Conservation (phyloP, 2,329 filamentous ascomycete species). For the Drechslerella dactyloides region DNA sequence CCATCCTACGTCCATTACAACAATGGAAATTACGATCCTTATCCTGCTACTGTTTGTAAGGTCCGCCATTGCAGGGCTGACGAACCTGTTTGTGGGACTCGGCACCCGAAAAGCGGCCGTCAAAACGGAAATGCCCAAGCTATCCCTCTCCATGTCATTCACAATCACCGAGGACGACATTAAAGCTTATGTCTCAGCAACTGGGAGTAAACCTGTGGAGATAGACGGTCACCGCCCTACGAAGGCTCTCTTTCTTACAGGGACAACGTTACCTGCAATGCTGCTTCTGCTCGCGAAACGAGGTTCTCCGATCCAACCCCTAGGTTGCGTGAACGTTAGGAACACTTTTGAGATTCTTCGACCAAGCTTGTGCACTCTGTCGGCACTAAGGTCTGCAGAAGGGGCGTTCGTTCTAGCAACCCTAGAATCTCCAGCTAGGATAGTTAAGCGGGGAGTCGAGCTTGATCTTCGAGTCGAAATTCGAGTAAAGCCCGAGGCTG, state of each 20-base stretch:
- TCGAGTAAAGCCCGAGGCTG: conserved; percentile 4
- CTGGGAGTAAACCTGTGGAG: conserved; percentile 1
- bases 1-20: no score
- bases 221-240: conserved; percentile 14
- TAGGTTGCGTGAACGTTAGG: conserved; percentile 35
- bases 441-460: conserved; percentile 38
- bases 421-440: conserved; percentile 24
- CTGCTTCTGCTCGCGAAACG: conserved; percentile 30
- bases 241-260: conserved; percentile 32
- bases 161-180: conserved; percentile 32
- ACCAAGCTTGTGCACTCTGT: conserved; percentile 29
- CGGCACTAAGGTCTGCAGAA: conserved; percentile 8
- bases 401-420: conserved; percentile 31
- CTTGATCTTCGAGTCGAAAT: conserved; percentile 26
- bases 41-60: conserved; percentile 42
- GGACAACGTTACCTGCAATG: conserved; percentile 33
- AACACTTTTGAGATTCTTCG: conserved; percentile 34
- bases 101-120: conserved; percentile 6
- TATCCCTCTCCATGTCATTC: conserved; percentile 45
- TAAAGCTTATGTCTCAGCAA: conserved; percentile 13
- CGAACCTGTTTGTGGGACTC: conserved; percentile 23
- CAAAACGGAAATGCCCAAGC: conserved; percentile 33
- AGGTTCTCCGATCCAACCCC: conserved; percentile 37
- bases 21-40: conserved; percentile 15
- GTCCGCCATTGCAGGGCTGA: conserved; percentile 22